Conservation (phyloP, 352 stramenopile genomes). For the Phytopythium delawarense region DNA sequence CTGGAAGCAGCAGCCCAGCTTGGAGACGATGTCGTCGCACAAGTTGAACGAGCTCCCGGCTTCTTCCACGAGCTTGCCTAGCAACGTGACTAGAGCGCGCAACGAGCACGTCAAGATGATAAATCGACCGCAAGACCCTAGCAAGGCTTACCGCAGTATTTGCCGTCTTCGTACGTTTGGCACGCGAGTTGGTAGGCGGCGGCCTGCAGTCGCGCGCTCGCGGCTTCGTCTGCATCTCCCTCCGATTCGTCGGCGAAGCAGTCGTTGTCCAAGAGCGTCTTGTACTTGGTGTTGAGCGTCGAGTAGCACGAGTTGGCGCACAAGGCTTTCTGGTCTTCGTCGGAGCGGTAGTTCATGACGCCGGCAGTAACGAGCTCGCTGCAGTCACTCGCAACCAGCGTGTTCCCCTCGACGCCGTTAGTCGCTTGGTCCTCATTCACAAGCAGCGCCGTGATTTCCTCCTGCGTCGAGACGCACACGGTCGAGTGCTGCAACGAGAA, state of each 20-base stretch:
- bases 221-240: slow-evolving; percentile 45
- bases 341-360: slow-evolving; percentile 41
- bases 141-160: slow-evolving; percentile 65
- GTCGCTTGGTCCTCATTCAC: slow-evolving; percentile 53
- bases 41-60: slow-evolving; percentile 53
- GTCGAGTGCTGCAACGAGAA: slow-evolving; percentile 20
- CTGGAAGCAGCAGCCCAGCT: slow-evolving; percentile 79
- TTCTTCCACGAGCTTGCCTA: slow-evolving; percentile 42
- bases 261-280: slow-evolving; percentile 53
- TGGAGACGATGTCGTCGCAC: slow-evolving; percentile 64
- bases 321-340: slow-evolving; percentile 54
- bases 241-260: slow-evolving; percentile 50
- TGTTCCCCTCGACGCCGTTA: slow-evolving; percentile 60
- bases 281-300: slow-evolving; percentile 57
- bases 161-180: slow-evolving; percentile 39
- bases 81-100: slow-evolving; percentile 38
- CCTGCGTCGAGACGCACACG: slow-evolving; percentile 40
- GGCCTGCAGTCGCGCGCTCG: slow-evolving; percentile 49
- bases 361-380: slow-evolving; percentile 54
- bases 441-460: slow-evolving; percentile 42
- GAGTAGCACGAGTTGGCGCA: slow-evolving; percentile 65
- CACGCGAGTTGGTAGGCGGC: slow-evolving; percentile 70
- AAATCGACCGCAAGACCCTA: neutral
- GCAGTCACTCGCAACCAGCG: slow-evolving; percentile 47
- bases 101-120: neutral